A percentile compares a stretch with the other conserved stretches of the same genome.
phyloP scores from a whole-genome alignment of 1,139 yeast genomes.

The Taphrina communis region DNA sequence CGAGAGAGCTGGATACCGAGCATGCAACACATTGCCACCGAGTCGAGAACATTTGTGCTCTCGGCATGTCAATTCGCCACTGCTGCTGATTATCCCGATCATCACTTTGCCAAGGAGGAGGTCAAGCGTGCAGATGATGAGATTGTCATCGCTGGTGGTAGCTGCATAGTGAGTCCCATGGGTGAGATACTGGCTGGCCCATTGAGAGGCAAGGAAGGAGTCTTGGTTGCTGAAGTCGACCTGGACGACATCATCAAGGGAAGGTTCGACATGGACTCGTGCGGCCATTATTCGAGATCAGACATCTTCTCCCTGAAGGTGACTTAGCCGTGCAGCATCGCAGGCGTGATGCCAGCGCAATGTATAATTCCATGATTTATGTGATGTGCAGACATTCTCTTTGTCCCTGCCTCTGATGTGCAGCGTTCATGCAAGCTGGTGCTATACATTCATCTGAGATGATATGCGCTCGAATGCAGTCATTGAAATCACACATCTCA shows the following conservation, averaged over 20 bases:
- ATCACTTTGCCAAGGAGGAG: slow-evolving; percentile 11
- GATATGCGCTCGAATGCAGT: no score
- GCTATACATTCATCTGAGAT: no score
- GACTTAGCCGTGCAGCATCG: neutral
- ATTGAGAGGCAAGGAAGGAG: slow-evolving; percentile 13
- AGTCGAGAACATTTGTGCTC: slow-evolving; percentile 25
- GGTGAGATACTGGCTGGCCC: slow-evolving; percentile 34
- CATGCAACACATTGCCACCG: slow-evolving; percentile 30
- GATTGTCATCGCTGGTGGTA: slow-evolving; percentile 29
- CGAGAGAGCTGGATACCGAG: slow-evolving; percentile 32
- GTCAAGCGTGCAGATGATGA: slow-evolving; percentile 4
- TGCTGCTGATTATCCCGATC: slow-evolving; percentile 11
- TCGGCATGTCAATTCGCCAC: slow-evolving; percentile 26
- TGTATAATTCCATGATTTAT: no score
- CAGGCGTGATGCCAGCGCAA: neutral
- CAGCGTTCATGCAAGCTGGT: no score
- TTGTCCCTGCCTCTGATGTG: no score
- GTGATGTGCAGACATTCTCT: no score
- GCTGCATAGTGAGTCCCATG: slow-evolving; percentile 30
- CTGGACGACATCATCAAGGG: slow-evolving; percentile 24
- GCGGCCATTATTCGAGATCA: slow-evolving; percentile 33
- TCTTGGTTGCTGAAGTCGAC: slow-evolving; percentile 27
- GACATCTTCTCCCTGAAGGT: slow-evolving; percentile 30
- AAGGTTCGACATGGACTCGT: slow-evolving; percentile 20
- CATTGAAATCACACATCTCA: neutral